Base-by-base conservation (phyloP, 345 rosid genomes). In the Salix viminalis region DNA sequence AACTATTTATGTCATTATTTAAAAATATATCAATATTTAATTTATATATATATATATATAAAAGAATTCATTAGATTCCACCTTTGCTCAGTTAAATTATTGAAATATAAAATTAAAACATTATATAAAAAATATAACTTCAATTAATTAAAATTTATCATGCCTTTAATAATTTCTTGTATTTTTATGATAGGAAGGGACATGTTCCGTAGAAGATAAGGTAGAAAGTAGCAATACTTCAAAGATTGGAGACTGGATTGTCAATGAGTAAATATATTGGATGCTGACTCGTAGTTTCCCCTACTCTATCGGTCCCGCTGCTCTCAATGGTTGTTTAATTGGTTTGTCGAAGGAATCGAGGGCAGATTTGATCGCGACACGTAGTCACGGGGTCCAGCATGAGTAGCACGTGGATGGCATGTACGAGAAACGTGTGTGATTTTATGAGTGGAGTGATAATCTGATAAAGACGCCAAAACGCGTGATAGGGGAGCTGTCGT, bases 341-440 rank as follows among this genome's bases (percentile, higher is more conserved):
- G 15, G 64, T 54, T 37, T 11, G 28, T 4, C 6, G 28, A n/a
- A 23, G 12, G 64, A 58, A 23, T 58, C 28, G 28, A 72, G 30
- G 39, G 3, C 6, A 18, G 23, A 26, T 26, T 15, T 13, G 34
- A 58, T 30, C 18, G 10, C 2, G 73, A 50, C 81, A 73, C 87
- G 83, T 77, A 11, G 18, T 28, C 11, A 39, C 10, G 3, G 2
- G n/a, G 39, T 21, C 54, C 39, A 36, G 21, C 32, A 39, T 2
- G 28, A 6, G 7, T 0, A 26, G 72, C 80, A 80, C 89, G 79
- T 82, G 89, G 78, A 42, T 3, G 65, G 44, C 71, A 54, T 67
- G 76, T 7, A 70, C 34, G 23, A 14, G 64, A 50, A 79, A 79
- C 82, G 75, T 86, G 81, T 65, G 1, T 8, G 54, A 2, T 28